A percentile compares a stretch with the other conserved stretches of the same genome.
These are phyloP conservation scores for Lachnellula cervina DNA, from an alignment of 2,329 filamentous ascomycete species.

Conservation along the genomic window DNA sequence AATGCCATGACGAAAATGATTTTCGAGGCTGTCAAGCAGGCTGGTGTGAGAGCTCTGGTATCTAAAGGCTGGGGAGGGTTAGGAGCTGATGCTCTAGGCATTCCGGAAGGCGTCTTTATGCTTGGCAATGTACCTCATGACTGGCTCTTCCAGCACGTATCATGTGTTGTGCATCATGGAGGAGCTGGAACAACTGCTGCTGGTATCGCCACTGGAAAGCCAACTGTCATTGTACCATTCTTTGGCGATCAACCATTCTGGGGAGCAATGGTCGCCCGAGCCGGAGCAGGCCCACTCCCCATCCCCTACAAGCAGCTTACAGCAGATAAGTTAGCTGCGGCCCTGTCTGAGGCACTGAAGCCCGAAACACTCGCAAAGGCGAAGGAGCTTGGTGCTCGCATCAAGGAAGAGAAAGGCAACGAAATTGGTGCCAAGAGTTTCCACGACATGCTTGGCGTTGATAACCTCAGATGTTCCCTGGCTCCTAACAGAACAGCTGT, in stretches of 20 bases:
- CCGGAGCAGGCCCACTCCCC: conserved; percentile 67
- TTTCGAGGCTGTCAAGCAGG: conserved; percentile 62
- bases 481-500: conserved; percentile 64
- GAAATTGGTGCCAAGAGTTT: conserved; percentile 63
- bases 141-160: conserved; percentile 79
- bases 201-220: conserved; percentile 74
- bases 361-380: conserved; percentile 55
- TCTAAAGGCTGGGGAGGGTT: conserved; percentile 88
- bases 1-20: conserved; percentile 65
- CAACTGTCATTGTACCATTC: conserved; percentile 80
- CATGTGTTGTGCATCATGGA: conserved; percentile 80
- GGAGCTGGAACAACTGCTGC: conserved; percentile 85
- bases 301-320: conserved; percentile 66
- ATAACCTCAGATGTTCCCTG: conserved; percentile 64
- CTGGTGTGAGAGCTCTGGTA: conserved; percentile 72
- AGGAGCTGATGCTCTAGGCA: conserved; percentile 61
- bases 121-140: conserved; percentile 83
- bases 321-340: conserved; percentile 58
- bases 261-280: conserved; percentile 69
- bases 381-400: conserved; percentile 48
- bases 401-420: conserved; percentile 60
- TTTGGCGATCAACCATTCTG: conserved; percentile 84
- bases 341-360: conserved; percentile 56
- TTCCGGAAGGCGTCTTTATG: conserved; percentile 78
- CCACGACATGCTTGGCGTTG: conserved; percentile 62